phyloP scores from a whole-genome alignment of 176 grass and related monocot genomes.

The Oryza rufipogon region DNA sequence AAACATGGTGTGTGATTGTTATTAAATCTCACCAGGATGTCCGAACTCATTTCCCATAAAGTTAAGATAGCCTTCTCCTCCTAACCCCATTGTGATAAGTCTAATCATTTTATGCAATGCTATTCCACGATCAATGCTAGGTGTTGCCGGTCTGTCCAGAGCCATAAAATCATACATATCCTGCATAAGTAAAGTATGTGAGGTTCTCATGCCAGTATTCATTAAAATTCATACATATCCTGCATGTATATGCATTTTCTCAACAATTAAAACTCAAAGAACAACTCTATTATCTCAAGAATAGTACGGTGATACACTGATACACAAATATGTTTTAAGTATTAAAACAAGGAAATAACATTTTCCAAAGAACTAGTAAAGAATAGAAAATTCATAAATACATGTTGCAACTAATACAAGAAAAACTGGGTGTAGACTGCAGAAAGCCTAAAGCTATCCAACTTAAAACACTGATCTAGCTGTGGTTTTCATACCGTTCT shows the following conservation, averaged over 20 bases:
- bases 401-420: constrained; percentile 2
- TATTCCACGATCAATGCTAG: constrained; percentile 95
- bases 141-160: constrained; percentile 85
- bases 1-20: constrained; percentile 14
- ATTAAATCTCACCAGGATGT: constrained; percentile 77
- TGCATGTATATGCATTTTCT: constrained; percentile 26
- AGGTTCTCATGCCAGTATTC: background rate
- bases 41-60: constrained; percentile 99
- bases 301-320: background rate
- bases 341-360: constrained; percentile 18
- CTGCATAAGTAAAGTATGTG: constrained; percentile 43
- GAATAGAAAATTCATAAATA: constrained; percentile 15
- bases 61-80: constrained; percentile 96
- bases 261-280: constrained; percentile 11
- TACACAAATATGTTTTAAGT: background rate
- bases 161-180: constrained; percentile 99
- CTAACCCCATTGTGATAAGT: constrained; percentile 94
- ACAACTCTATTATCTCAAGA: constrained; percentile 14
- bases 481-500: background rate
- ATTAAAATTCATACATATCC: background rate
- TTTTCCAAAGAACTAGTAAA: background rate
- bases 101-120: constrained; percentile 99
- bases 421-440: background rate
- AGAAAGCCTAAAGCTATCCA: constrained; percentile 3
- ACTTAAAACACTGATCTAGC: background rate